A percentile compares a stretch with the other conserved stretches of the same genome.
These are phyloP conservation scores for Sporothrix luriei DNA, from an alignment of 2,329 filamentous ascomycete genomes.

Conservation along the genomic window DNA sequence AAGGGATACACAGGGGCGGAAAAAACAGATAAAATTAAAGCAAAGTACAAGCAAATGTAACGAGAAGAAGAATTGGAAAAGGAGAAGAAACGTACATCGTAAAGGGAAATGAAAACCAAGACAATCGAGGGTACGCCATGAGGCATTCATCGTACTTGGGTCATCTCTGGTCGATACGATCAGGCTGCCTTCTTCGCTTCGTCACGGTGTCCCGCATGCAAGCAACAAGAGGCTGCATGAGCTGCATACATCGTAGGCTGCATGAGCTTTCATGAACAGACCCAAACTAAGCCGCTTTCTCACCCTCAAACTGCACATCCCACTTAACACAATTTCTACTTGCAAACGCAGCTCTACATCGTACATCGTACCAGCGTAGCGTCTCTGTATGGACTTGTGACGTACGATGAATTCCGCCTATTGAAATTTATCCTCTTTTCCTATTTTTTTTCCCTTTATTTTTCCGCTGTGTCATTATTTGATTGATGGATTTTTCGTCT, in stretches of 20 bases:
- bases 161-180: no score
- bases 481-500: no score
- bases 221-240: not conserved
- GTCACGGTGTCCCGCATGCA: not conserved
- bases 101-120: not conserved
- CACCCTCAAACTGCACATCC: constrained; percentile 15
- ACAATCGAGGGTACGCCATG: no score
- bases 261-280: not conserved
- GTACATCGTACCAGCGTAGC: not conserved
- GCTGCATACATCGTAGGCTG: no score
- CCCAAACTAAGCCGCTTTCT: not conserved
- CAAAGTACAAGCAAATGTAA: not conserved
- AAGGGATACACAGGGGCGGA: constrained; percentile 2
- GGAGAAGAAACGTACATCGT: not conserved
- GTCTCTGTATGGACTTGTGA: no score
- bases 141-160: no score
- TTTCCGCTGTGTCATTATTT: no score
- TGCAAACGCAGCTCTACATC: not conserved
- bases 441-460: no score
- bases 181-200: no score
- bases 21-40: not conserved
- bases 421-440: no score
- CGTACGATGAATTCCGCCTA: no score
- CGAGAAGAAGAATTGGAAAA: not conserved
- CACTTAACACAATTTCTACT: not conserved